A percentile compares a stretch with the other conserved stretches of the same genome.
These are phyloP conservation scores for Hyaloperonospora arabidopsidis DNA, from an alignment of 352 stramenopile genomes.

Conservation along the genomic window DNA sequence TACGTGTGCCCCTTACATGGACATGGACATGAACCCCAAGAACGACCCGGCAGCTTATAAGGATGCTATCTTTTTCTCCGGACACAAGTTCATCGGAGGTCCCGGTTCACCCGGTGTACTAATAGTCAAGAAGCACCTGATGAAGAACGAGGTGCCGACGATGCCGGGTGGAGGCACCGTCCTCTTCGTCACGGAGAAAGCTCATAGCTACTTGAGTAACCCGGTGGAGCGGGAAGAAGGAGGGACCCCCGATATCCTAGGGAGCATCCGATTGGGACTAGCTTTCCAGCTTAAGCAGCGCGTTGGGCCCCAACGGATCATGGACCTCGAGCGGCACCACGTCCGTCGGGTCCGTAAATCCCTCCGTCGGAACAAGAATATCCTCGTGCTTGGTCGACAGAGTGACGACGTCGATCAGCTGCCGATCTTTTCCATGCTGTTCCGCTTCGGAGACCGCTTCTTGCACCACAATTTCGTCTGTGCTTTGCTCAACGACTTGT, in stretches of 20 bases:
- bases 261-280: conserved; percentile 88
- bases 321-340: conserved; percentile 39
- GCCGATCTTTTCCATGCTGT: conserved; percentile 94
- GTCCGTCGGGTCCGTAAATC: conserved; percentile 31
- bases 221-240: conserved; percentile 87
- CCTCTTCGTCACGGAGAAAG: conserved; percentile 49
- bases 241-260: conserved; percentile 92
- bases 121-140: conserved; percentile 84
- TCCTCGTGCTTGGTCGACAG: conserved; percentile 86
- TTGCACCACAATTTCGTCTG: conserved; percentile 98
- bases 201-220: conserved; percentile 73
- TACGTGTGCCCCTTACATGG: conserved; percentile 87
- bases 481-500: conserved; percentile 95
- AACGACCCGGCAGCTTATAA: conserved; percentile 45
- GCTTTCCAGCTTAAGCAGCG: conserved; percentile 86
- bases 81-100: conserved; percentile 95
- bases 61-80: conserved; percentile 93
- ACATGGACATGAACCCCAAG: conserved; percentile 95
- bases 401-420: conserved; percentile 45
- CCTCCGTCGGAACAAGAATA: conserved; percentile 42
- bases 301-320: conserved; percentile 44
- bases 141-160: conserved; percentile 52
- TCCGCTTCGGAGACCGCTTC: conserved; percentile 82
- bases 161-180: conserved; percentile 41
- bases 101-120: conserved; percentile 89